Base-by-base conservation (phyloP, 2,329 filamentous ascomycete species). In the Diplodia seriata region DNA sequence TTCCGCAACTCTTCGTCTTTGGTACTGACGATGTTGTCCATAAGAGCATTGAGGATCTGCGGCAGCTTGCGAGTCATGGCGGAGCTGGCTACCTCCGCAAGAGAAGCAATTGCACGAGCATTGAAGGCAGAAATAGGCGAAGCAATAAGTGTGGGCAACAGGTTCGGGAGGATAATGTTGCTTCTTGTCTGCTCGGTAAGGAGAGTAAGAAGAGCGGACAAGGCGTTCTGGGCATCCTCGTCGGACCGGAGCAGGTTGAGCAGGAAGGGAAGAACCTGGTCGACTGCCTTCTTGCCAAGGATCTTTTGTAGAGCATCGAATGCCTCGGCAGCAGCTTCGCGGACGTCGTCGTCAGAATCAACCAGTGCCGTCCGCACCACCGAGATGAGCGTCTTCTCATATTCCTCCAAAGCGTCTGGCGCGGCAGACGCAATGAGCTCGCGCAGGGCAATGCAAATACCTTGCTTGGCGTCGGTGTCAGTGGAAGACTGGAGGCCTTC, bases 221-320 rank as follows among this genome's bases (percentile, higher is more conserved):
- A 85, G 11, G 95, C 95, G 78, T 97, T 96, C 72, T 97, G 91
- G 40, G 95, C 95, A 71, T 96, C 89, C 12, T 91, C 88, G 68
- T 97, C 92, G 57, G 90, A 91, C 67, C 94, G 90, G 69, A 99
- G 83, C n/a, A 98, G 86, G 76, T 88, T 94, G 75, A 99, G 89
- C 36, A 99, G 88, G 81, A 93, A 91, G 66, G 96, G 96, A 70
- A 99, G 85, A 29, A 99, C 95, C 77, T 98, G 93, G 75, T 99
- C 94, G 63, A 99, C 91, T 66, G 93, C 94, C 74, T 89, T 91
- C 85, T 97, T 98, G 82, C 95, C 95, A 70, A 98, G 85, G 63
- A 97, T 92, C 75, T 94, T 91, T 79, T 99, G 95, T 68, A 99
- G 81, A 40, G 94, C 92, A 79, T 99, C 95, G 76, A 99, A 99